Base-by-base conservation (phyloP, 768 basidiomycete species). In the Pisolithus albus region DNA sequence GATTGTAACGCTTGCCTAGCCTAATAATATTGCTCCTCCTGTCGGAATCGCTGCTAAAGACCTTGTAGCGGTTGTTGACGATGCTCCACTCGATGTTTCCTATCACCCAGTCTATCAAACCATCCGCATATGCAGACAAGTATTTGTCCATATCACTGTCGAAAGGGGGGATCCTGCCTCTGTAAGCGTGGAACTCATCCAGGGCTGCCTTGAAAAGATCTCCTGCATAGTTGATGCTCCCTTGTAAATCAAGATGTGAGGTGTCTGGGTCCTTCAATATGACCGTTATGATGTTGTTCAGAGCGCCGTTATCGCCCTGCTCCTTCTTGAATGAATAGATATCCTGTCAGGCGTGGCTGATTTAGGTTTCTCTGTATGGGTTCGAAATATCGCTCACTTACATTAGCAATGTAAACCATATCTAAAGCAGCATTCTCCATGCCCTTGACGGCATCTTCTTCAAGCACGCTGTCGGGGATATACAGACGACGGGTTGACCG, bases 301-400 rank as follows among this genome's bases (percentile, higher is more conserved):
- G 34, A 9, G 62, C 64, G 1, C 64, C 64, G 18, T 65, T 62
- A 13, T 66, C 62, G 18, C 55, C 56, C 16, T 43, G 50, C 42
- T 66, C 64, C 50, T 65, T 65, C 52, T 65, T 65, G 54, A 62
- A 65, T 13, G 64, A 66, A 39, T 64, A 63, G 39, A 66, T 60
- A 15, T 63, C 61, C 65, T 66, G 26, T 11, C 32, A 21, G 18
- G 28, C 37, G 18, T 11, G 18, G 18, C 28, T 21, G 1, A 18
- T n/a, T 36, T 37, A 34, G 38, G 24, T n/a, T 44, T 48, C 26
- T 21, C 9, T 13, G 32, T 18, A 45, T 8, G 1, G 28, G 5
- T 2, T 15, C 8, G 28, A 47, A n/a, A 32, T 3, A 18, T 23
- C 3, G 5, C 13, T 19, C 32, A 9, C 59, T 56, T 36, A 63